phyloP scores from a whole-genome alignment of 768 basidiomycete species.

The Termitomyces sp. region DNA sequence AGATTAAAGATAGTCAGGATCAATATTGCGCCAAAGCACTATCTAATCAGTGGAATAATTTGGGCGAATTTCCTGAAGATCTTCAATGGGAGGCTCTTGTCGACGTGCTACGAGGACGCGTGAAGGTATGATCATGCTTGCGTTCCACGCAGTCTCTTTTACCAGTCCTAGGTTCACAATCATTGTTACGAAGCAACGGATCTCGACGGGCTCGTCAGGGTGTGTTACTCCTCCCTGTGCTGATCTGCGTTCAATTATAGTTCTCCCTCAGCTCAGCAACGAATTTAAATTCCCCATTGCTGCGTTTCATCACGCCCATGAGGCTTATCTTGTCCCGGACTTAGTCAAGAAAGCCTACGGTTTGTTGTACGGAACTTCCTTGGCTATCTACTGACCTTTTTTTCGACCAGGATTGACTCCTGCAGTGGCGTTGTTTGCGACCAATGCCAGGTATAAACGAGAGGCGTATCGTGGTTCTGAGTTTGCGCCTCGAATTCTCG shows the following conservation, averaged over 20 bases:
- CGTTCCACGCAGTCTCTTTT: not conserved
- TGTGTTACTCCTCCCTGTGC: conserved; percentile 29
- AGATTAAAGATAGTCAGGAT: conserved; percentile 69
- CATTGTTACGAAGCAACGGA: conserved; percentile 67
- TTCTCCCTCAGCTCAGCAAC: conserved; percentile 60
- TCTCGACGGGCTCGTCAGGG: conserved; percentile 68
- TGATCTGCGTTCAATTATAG: not conserved
- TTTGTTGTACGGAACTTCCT: conserved; percentile 26
- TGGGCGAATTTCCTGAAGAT: conserved; percentile 64
- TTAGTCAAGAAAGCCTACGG: conserved; percentile 69
- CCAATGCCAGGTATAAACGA: conserved; percentile 60
- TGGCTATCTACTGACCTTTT: not conserved
- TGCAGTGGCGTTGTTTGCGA: conserved; percentile 74
- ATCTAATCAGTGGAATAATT: conserved; percentile 42
- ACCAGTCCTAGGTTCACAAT: conserved; percentile 41
- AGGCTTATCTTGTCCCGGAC: conserved; percentile 80
- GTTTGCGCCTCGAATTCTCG: conserved; percentile 74
- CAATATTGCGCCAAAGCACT: conserved; percentile 56
- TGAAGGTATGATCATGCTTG: conserved; percentile 49
- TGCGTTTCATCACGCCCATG: conserved; percentile 77
- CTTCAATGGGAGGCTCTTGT: conserved; percentile 79
- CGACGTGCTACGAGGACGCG: conserved; percentile 73
- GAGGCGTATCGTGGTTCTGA: conserved; percentile 82
- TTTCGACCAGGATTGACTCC: conserved; percentile 57
- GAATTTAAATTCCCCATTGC: conserved; percentile 82